Conservation (phyloP, 805 yeast species). For the Ogataea henricii region DNA sequence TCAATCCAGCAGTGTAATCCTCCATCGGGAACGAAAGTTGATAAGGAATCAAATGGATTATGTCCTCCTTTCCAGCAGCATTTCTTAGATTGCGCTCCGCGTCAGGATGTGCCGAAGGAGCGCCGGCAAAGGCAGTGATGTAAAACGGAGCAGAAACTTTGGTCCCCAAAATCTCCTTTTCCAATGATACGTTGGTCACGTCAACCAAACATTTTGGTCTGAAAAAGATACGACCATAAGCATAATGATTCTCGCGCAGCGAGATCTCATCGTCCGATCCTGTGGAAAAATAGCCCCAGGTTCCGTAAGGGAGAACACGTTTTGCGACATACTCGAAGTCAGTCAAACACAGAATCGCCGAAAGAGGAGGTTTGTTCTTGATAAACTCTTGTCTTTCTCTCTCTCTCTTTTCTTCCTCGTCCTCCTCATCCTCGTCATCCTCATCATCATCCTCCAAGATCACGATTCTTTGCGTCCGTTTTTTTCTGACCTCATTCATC, state of each 20-base stretch:
- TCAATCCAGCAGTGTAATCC: constrained; percentile 68
- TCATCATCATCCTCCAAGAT: constrained; percentile 31
- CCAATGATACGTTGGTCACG: constrained; percentile 60
- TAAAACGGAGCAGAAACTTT: constrained; percentile 75
- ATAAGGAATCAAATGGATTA: constrained; percentile 86
- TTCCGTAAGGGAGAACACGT: constrained; percentile 66
- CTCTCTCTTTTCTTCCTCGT: constrained; percentile 35
- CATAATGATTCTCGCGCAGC: constrained; percentile 82
- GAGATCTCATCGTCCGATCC: constrained; percentile 93
- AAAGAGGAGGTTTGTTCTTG: constrained; percentile 63
- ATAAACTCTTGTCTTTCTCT: constrained; percentile 41
- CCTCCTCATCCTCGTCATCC: constrained; percentile 31
- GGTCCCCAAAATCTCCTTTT: constrained; percentile 71
- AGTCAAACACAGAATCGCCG: constrained; percentile 67
- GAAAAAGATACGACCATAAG: constrained; percentile 84
- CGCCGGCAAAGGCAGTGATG: constrained; percentile 86
- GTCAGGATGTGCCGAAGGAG: constrained; percentile 83
- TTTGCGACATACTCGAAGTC: constrained; percentile 90
- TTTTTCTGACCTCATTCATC: constrained; percentile 21
- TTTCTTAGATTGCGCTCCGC: constrained; percentile 81
- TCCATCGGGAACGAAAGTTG: constrained; percentile 81
- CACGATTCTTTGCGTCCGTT: constrained; percentile 20
- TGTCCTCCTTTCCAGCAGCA: constrained; percentile 66
- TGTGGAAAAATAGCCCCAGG: constrained; percentile 88
- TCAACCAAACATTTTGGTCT: constrained; percentile 80